A percentile compares a stretch with the other conserved stretches of the same genome.
Evolutionary conservation across 352 stramenopile genomes (phyloP).

Genomic region (Phytopythium litorale): DNA sequence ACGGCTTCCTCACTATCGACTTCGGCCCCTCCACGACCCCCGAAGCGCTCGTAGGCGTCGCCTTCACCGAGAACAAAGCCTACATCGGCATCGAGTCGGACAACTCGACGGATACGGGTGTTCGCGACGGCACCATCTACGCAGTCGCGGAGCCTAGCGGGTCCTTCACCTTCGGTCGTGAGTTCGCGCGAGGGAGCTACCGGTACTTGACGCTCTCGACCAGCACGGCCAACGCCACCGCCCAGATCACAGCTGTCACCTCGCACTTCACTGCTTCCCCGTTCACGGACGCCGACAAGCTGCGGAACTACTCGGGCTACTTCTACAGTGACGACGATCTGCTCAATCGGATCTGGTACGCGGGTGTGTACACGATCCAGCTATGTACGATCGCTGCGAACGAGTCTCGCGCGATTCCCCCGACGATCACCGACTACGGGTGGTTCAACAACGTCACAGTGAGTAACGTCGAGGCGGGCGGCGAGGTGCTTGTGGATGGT

Average conservation of each 20-base stretch:
- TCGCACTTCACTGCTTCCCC: slow-evolving; percentile 31
- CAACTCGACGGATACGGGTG: slow-evolving; percentile 26
- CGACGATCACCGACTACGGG: slow-evolving; percentile 26
- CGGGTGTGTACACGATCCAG: slow-evolving; percentile 34
- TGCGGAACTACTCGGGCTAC: slow-evolving; percentile 34
- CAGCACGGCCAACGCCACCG: slow-evolving; percentile 8
- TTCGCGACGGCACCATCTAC: slow-evolving; percentile 37
- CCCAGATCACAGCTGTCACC: slow-evolving; percentile 22
- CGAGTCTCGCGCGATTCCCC: slow-evolving; percentile 24
- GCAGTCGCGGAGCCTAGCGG: slow-evolving; percentile 15
- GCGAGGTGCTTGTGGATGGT: slow-evolving; percentile 31
- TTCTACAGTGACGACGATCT: slow-evolving; percentile 38
- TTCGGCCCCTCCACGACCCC: slow-evolving; percentile 21
- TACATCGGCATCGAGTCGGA: slow-evolving; percentile 34
- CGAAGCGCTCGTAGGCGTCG: slow-evolving; percentile 17
- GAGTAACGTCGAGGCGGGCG: slow-evolving; percentile 15
- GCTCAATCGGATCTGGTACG: slow-evolving; percentile 39
- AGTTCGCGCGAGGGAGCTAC: slow-evolving; percentile 28
- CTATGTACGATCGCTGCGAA: slow-evolving; percentile 29
- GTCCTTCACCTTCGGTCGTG: slow-evolving; percentile 28
- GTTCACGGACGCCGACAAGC: slow-evolving; percentile 15
- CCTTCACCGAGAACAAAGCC: slow-evolving; percentile 27
- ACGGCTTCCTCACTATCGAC: slow-evolving; percentile 21
- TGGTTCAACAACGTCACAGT: slow-evolving; percentile 36
- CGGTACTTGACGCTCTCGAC: slow-evolving; percentile 30